Evolutionary conservation across 352 stramenopile species (phyloP).

Genomic region (Pythium guiyangense): DNA sequence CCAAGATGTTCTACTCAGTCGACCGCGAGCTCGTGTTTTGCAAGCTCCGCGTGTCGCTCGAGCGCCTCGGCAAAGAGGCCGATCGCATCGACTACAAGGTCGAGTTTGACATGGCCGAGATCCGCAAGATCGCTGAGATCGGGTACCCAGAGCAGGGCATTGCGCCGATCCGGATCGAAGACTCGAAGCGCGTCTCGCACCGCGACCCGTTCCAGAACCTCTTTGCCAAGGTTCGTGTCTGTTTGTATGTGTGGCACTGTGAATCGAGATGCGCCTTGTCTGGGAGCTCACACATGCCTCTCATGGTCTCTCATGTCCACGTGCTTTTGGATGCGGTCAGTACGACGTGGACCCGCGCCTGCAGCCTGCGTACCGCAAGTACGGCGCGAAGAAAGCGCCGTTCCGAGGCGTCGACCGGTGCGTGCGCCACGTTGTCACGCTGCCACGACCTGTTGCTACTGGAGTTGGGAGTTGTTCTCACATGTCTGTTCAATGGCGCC

Average conservation of each 20-base stretch:
- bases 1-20: slow-evolving; percentile 79
- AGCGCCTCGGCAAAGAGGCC: slow-evolving; percentile 60
- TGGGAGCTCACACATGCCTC: not conserved
- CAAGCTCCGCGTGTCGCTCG: slow-evolving; percentile 64
- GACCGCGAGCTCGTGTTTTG: slow-evolving; percentile 70
- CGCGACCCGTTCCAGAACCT: slow-evolving; percentile 66
- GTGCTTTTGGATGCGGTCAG: slow-evolving; percentile 2
- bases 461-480: not conserved
- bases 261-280: too few relatives aligned
- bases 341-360: slow-evolving; percentile 66
- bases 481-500: not conserved
- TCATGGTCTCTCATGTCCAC: not conserved
- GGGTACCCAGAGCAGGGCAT: slow-evolving; percentile 61
- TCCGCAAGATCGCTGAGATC: slow-evolving; percentile 45
- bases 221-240: slow-evolving; percentile 45
- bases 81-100: slow-evolving; percentile 79
- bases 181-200: slow-evolving; percentile 38
- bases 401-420: slow-evolving; percentile 69
- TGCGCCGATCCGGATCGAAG: slow-evolving; percentile 55
- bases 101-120: slow-evolving; percentile 58
- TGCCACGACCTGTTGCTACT: not conserved
- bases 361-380: slow-evolving; percentile 63
- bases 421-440: not conserved
- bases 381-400: slow-evolving; percentile 58
- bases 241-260: not conserved